These are phyloP conservation scores for Fistulinella prunicolor DNA, from an alignment of 768 basidiomycete genomes.

Conservation along the genomic window DNA sequence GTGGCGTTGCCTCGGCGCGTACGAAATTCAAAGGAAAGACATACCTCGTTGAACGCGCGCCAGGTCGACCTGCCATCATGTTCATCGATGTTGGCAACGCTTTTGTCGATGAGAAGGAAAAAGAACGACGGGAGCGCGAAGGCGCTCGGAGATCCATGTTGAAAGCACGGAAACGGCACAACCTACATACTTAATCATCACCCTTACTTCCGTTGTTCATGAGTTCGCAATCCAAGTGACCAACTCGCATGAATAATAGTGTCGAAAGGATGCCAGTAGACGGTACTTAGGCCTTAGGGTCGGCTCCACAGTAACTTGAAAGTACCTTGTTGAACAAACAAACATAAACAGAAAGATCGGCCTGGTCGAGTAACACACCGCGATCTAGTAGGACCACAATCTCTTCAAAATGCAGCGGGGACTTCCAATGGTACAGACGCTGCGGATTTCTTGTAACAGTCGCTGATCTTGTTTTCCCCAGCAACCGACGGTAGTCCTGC, in stretches of 20 bases:
- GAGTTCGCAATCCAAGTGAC: background rate
- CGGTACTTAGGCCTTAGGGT: too few relatives aligned
- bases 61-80: slow-evolving; percentile 53
- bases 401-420: slow-evolving; percentile 74
- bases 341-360: slow-evolving; percentile 13
- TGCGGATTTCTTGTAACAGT: background rate
- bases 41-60: slow-evolving; percentile 35
- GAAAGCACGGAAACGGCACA: slow-evolving; percentile 31
- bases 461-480: slow-evolving; percentile 33
- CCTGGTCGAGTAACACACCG: background rate
- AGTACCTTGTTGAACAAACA: slow-evolving; percentile 23
- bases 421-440: slow-evolving; percentile 64
- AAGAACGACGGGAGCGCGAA: slow-evolving; percentile 45
- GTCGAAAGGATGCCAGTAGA: too few relatives aligned
- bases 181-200: slow-evolving; percentile 4
- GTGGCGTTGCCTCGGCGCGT: slow-evolving; percentile 37
- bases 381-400: slow-evolving; percentile 9
- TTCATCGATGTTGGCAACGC: slow-evolving; percentile 75
- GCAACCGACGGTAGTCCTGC: slow-evolving; percentile 98
- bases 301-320: too few relatives aligned
- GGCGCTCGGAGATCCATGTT: slow-evolving; percentile 45
- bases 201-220: background rate
- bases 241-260: too few relatives aligned
- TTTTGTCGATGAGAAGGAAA: slow-evolving; percentile 60
- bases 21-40: slow-evolving; percentile 38